phyloP scores from a whole-genome alignment of 2,329 filamentous ascomycete species.

The Metarhizium guizhouense region DNA sequence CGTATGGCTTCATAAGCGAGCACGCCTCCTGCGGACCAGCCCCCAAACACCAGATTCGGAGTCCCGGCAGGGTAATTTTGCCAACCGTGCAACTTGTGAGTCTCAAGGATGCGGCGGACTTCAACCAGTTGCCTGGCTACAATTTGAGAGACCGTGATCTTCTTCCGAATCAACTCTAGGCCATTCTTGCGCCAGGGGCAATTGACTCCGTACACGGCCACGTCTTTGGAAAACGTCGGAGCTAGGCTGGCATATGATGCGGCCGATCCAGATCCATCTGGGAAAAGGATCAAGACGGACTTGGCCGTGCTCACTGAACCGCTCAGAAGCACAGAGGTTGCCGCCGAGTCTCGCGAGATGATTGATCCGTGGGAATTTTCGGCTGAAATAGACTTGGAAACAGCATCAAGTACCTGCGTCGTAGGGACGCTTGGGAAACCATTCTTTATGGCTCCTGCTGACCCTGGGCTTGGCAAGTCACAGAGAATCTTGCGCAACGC shows the following conservation, averaged over 20 bases:
- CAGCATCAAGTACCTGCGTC: no score
- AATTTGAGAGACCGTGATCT: slow-evolving; percentile 11
- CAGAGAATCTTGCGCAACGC: slow-evolving; percentile 5
- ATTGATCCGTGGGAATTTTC: background rate
- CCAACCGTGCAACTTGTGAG: slow-evolving; percentile 56
- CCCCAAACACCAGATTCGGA: background rate
- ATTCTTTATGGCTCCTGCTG: background rate
- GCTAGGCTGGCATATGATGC: slow-evolving; percentile 14
- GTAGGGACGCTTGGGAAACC: background rate
- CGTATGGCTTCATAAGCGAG: background rate
- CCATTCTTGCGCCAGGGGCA: slow-evolving; percentile 57
- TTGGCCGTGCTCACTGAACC: background rate
- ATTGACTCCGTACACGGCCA: slow-evolving; percentile 46
- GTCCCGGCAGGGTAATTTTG: slow-evolving; percentile 32
- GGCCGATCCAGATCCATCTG: background rate
- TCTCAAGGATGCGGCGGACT: slow-evolving; percentile 44
- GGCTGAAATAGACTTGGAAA: background rate
- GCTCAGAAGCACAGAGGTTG: background rate
- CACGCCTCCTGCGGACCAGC: slow-evolving; percentile 1
- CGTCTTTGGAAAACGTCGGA: slow-evolving; percentile 28
- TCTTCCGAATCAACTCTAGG: slow-evolving; percentile 38
- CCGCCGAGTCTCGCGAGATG: background rate
- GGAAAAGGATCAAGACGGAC: background rate
- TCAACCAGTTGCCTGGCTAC: slow-evolving; percentile 41
- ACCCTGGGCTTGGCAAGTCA: background rate